Base-by-base conservation (phyloP, 2,329 filamentous ascomycete species). In the Aspergillus luchuensis region DNA sequence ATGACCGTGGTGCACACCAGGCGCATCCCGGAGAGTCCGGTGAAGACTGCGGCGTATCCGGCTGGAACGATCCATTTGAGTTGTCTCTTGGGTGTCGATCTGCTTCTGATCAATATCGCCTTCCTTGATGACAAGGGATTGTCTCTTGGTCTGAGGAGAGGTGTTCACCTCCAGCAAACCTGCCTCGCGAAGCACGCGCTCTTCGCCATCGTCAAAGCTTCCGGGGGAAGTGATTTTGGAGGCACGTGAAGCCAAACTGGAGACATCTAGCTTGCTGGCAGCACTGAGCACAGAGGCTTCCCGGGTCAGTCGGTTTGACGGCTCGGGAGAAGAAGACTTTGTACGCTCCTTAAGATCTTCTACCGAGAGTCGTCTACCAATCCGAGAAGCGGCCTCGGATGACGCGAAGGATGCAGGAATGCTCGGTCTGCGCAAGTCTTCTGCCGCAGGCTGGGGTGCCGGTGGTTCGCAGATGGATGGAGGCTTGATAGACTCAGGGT, bases 1-100 rank as follows among this genome's bases (percentile, higher is more conserved):
- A 83, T 84, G 77, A 82, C 88, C 67, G 59, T 72, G 67, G 30
- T 63, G 61, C 81, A 89, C 69, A 81, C 90, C 79, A 81, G 90
- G 79, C 13, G 89, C 85, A 69, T 98, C 94, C 65, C 95, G 87
- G 60, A 98, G 84, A 11, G 93, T 97, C 59, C 92, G 90, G 69
- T 97, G 94, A 13, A 98, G 80, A 73, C 92, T 97, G 63, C 92
- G 88, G 23, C 94, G 89, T 54, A 93, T 92, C 59, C 83, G 88
- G 64, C 82, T 83, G 47, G 89, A 87, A 48, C 81, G 76, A 55
- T 82, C 84, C 33, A 84, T 81, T 71, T 80, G 59, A 63, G 74
- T 57, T 64, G 72, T 39, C 66, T 80, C 66, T 65, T 74, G 59
- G 63, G 76, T 62, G 70, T 79, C 69, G 61, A 72, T 71, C 66